Evolutionary conservation across 2,329 filamentous ascomycete genomes (phyloP).

Genomic region (Exophiala lecanii-corni): DNA sequence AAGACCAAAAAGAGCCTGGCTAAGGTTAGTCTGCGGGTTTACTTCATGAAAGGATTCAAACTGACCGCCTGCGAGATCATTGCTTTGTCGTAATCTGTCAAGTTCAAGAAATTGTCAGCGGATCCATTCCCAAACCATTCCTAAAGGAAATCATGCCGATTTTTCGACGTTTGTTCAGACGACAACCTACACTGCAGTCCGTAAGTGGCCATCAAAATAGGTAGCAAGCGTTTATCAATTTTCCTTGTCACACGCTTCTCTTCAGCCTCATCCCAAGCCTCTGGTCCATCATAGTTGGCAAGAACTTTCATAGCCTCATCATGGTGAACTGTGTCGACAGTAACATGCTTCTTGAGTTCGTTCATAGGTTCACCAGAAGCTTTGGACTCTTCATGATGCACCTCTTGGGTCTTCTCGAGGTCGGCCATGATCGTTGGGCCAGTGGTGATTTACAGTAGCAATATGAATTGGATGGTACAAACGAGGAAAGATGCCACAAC

Average conservation of each 20-base stretch:
- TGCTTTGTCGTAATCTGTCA: constrained; percentile 53
- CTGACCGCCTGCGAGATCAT: constrained; percentile 51
- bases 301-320: constrained; percentile 22
- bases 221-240: constrained; percentile 42
- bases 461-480: no score
- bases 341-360: constrained; percentile 11
- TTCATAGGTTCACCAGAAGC: not conserved
- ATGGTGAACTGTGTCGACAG: constrained; percentile 17
- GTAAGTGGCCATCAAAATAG: constrained; percentile 49
- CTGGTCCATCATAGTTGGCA: constrained; percentile 11
- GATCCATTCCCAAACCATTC: no score
- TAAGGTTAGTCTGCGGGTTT: not conserved
- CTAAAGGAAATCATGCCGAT: no score
- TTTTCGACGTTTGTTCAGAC: no score
- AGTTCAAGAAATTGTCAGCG: no score
- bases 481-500: no score
- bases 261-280: constrained; percentile 14
- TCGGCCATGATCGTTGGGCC: constrained; percentile 4
- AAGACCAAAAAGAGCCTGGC: constrained; percentile 40
- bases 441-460: no score
- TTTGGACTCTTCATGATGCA: not conserved
- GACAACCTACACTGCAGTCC: constrained; percentile 7
- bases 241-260: constrained; percentile 16
- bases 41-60: not conserved
- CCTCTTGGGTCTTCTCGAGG: constrained; percentile 4